Evolutionary conservation across 768 basidiomycete species (phyloP).

Genomic region (Suillus variegatus): DNA sequence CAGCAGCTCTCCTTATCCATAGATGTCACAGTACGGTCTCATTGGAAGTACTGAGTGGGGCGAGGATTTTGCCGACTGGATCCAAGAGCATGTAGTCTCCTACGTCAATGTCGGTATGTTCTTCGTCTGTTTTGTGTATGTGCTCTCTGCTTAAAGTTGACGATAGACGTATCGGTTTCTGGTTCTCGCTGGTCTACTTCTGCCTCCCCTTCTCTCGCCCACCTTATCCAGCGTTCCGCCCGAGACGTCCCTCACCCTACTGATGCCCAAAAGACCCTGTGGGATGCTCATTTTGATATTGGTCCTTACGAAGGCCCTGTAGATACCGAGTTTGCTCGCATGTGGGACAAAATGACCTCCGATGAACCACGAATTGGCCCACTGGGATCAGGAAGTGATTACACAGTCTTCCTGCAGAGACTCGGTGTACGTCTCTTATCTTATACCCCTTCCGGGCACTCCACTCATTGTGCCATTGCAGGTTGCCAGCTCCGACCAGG

Average conservation of each 20-base stretch:
- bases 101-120: conserved; percentile 79
- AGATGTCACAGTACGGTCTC: conserved; percentile 53
- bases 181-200: conserved; percentile 52
- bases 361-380: conserved; percentile 40
- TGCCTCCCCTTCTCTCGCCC: conserved; percentile 68
- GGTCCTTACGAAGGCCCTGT: conserved; percentile 49
- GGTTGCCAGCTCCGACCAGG: conserved; percentile 36
- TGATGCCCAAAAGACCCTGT: conserved; percentile 50
- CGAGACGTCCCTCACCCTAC: conserved; percentile 59
- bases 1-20: conserved; percentile 4
- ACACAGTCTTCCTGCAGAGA: conserved; percentile 87
- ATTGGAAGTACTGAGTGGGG: conserved; percentile 92
- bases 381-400: conserved; percentile 90
- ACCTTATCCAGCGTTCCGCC: conserved; percentile 55
- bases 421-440: conserved; percentile 50
- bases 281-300: conserved; percentile 56
- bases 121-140: conserved; percentile 4
- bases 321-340: conserved; percentile 44
- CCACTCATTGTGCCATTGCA: conserved; percentile 14
- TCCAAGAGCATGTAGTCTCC: conserved; percentile 75
- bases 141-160: conserved; percentile 8
- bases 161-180: conserved; percentile 52
- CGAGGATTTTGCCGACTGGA: conserved; percentile 87
- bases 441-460: neutral
- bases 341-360: conserved; percentile 40